Evolutionary conservation across 306 rosid genomes (phyloP), one percentile per base, ranked within the genome.

Genomic region (Cucumis cinereus): DNA sequence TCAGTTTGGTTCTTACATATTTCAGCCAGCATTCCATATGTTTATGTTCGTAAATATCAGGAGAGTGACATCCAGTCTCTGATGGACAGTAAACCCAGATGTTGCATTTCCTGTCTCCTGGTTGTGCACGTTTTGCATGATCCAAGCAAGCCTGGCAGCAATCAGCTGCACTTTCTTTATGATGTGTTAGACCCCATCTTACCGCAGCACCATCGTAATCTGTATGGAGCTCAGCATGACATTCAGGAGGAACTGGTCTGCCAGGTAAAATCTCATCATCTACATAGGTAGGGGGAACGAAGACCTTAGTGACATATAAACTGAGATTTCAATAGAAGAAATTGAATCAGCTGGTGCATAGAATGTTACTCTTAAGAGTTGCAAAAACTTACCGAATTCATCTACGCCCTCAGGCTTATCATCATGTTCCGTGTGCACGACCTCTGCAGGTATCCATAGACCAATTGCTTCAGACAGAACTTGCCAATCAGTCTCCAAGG

Each of bases 41-140:
- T 85, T 83, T 90, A 77, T 94, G 98, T 75, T 87, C 81, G 62
- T 94, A 94, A 61, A 87, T 87, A 75, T 94, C 98, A 22, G 96
- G 97, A 49, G 98, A 94, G 83, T 94, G 83, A 81, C 98, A 91
- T 35, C 98, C 98, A 20, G 23, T 38, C 78, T 91, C 98, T 15
- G 89, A 84, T 1, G 97, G 98, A 74, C 98, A 94, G 81, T 94
- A 94, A 82, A 94, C 98, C 97, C 98, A 94, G 58, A 89, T 77
- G 81, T 94, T 94, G 83, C 98, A 91, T 89, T 85, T 91, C 83
- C 77, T 83, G 50, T 86, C 94, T 11, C 89, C 87, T 49, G 90
- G 88, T 80, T 81, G 92, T 41, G 96, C 96, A 23, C 19, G 77
- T 81, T 53, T 85, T 6, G 96, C 97, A 2, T 91, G 97, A 81